These are phyloP conservation scores for Zygosaccharomyces pseudorouxii DNA, from an alignment of 805 yeast species.

Conservation along the genomic window DNA sequence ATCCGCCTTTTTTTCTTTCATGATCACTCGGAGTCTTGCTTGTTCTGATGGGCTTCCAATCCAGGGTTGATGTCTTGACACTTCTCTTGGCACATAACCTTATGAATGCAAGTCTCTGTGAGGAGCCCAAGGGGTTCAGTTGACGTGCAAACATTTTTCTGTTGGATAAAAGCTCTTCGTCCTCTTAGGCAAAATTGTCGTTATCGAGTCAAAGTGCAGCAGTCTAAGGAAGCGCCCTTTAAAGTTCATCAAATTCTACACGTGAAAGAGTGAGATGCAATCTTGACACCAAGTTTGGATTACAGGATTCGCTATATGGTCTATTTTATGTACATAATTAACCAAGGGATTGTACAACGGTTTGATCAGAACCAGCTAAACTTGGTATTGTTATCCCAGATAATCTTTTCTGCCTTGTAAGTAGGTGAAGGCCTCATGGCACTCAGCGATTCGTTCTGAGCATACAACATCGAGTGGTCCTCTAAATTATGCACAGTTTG, in stretches of 20 bases:
- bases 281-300: background rate
- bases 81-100: constrained; percentile 18
- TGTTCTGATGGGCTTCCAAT: constrained; percentile 77
- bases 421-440: constrained; percentile 38
- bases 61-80: constrained; percentile 64
- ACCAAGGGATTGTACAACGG: background rate
- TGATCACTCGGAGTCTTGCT: constrained; percentile 38
- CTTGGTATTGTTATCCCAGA: constrained; percentile 44
- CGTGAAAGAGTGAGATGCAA: background rate
- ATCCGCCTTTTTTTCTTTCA: constrained; percentile 35
- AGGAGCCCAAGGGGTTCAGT: background rate
- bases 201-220: background rate
- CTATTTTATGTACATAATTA: background rate
- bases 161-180: background rate
- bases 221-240: background rate
- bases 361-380: constrained; percentile 45
- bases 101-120: background rate
- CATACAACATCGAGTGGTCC: constrained; percentile 21
- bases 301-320: background rate
- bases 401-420: constrained; percentile 20
- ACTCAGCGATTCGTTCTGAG: constrained; percentile 36
- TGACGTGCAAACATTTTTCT: background rate
- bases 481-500: constrained; percentile 22
- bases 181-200: no score
- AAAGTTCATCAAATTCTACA: background rate